A percentile compares a stretch with the other conserved stretches of the same genome.
Evolutionary conservation across 1,284 basidiomycete species (phyloP).

Genomic region (Puccinia polysora): DNA sequence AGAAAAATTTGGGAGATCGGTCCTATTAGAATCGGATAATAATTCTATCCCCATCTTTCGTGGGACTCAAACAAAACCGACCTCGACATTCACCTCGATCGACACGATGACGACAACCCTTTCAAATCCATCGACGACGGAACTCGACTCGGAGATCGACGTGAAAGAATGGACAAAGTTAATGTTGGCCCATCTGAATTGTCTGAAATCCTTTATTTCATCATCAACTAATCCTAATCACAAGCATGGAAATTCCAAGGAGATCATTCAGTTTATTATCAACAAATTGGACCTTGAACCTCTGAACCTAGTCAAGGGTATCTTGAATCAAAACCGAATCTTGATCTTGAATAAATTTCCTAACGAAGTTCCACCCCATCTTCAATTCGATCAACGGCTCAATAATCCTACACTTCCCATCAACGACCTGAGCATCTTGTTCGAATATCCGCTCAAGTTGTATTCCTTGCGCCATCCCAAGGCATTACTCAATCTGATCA

Average conservation of each 20-base stretch:
- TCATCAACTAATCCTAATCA: not conserved
- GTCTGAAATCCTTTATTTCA: slow-evolving; percentile 8
- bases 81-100: not conserved
- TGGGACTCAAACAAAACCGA: not conserved
- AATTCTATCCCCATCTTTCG: slow-evolving; percentile 22
- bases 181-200: slow-evolving; percentile 10
- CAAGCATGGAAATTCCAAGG: not conserved
- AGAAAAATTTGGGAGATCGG: slow-evolving; percentile 15
- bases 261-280: slow-evolving; percentile 5
- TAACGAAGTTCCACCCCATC: not conserved
- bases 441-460: slow-evolving; percentile 22
- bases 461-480: slow-evolving; percentile 25
- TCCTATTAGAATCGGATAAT: slow-evolving; percentile 15
- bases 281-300: slow-evolving; percentile 22
- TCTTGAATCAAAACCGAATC: slow-evolving; percentile 2
- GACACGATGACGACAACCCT: not conserved
- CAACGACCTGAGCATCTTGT: not conserved
- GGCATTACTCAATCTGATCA: slow-evolving; percentile 13
- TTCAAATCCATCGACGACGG: not conserved
- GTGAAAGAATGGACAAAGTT: slow-evolving; percentile 13
- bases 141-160: slow-evolving; percentile 7
- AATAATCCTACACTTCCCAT: not conserved
- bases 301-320: not conserved
- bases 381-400: not conserved
- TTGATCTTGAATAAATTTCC: slow-evolving; percentile 14